These are phyloP conservation scores for Chaetoceros muelleri DNA, from an alignment of 108 stramenopile genomes.

Conservation along the genomic window DNA sequence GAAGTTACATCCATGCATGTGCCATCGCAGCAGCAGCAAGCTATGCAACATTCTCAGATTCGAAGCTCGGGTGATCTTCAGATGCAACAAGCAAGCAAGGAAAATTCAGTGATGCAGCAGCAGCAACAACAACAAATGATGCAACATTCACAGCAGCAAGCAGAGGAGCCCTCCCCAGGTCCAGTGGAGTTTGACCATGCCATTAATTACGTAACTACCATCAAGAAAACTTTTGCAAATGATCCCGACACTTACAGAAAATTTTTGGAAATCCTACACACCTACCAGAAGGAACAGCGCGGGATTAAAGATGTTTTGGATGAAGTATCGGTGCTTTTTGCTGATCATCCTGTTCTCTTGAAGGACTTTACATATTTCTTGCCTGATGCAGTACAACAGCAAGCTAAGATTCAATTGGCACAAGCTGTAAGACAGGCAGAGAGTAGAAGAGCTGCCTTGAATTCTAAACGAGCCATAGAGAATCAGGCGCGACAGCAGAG, in stretches of 20 bases:
- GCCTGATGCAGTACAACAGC: conserved; percentile 97
- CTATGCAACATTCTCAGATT: conserved; percentile 1
- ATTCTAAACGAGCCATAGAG: conserved; percentile 15
- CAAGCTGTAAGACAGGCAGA: conserved; percentile 75
- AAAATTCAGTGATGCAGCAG: conserved; percentile 9
- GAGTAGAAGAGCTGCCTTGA: conserved; percentile 38
- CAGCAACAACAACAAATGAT: conserved; percentile 2
- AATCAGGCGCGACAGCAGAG: conserved; percentile 9
- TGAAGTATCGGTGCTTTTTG: conserved; percentile 92
- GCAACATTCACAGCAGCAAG: conserved; percentile 9
- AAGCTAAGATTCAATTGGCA: conserved; percentile 87
- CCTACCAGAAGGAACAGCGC: conserved; percentile 98
- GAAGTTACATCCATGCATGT: conserved; percentile 3
- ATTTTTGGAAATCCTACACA: conserved; percentile 98
- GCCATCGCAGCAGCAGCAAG: conserved; percentile 10
- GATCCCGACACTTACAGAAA: conserved; percentile 93
- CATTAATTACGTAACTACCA: conserved; percentile 96
- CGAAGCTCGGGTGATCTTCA: not conserved
- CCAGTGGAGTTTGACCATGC: conserved; percentile 98
- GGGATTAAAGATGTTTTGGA: conserved; percentile 95
- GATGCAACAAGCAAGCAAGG: not conserved
- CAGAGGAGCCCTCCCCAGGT: not conserved
- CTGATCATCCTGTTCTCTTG: conserved; percentile 95
- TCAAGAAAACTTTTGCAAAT: conserved; percentile 89
- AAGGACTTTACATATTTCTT: conserved; percentile 98